A percentile compares a stretch with the other conserved stretches of the same genome.
Conservation (phyloP, 345 rosid species). For the Eucalyptus pauciflora region DNA sequence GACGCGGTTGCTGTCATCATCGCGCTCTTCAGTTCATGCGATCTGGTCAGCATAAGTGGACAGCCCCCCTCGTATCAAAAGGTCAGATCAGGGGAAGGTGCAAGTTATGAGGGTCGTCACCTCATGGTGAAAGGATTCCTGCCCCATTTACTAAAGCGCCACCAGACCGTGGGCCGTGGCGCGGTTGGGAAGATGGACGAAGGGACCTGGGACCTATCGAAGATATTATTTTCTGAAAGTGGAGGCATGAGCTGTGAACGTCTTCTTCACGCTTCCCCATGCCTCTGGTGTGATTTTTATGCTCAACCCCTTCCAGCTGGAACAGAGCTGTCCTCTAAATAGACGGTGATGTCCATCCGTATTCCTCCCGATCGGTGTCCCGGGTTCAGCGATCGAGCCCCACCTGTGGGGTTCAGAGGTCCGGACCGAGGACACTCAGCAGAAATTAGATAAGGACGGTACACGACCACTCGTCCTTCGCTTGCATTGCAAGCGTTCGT, state of each 20-base stretch:
- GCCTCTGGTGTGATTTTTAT: background rate
- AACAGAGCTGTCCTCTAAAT: background rate
- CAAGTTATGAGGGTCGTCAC: background rate
- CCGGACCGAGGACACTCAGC: background rate
- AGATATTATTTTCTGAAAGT: background rate
- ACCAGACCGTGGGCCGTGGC: background rate
- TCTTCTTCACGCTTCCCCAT: background rate
- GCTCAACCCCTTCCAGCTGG: background rate
- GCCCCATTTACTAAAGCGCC: background rate
- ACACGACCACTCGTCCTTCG: background rate
- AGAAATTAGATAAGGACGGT: background rate
- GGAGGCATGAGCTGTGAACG: background rate
- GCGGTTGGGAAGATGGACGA: background rate
- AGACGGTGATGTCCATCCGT: background rate
- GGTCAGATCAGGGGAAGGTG: background rate
- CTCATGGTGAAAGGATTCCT: background rate
- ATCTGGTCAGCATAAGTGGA: background rate
- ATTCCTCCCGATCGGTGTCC: background rate
- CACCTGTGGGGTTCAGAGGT: background rate
- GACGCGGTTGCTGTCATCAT: background rate
- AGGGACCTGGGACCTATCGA: background rate
- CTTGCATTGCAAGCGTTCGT: background rate
- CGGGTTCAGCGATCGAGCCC: background rate
- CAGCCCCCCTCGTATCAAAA: background rate
- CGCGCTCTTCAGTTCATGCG: background rate